phyloP scores from a whole-genome alignment of 1,284 basidiomycete genomes.

The Marasmius oreades region DNA sequence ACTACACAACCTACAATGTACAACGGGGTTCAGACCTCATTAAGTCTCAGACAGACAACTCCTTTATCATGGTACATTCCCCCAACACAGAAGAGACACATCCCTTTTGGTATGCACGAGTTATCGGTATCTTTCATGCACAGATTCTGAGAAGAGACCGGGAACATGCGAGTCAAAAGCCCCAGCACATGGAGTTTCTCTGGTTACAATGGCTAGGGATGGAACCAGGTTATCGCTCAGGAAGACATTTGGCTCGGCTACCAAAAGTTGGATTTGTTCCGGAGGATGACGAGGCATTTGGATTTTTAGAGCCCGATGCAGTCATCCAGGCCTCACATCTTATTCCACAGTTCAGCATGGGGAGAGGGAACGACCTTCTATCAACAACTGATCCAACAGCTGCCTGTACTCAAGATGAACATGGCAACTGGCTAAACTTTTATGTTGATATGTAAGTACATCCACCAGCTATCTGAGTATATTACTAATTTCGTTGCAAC shows the following conservation, averaged over 20 bases:
- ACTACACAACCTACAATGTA: constrained; percentile 29
- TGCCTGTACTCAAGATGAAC: constrained; percentile 10
- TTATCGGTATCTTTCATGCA: constrained; percentile 19
- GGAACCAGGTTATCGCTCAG: neutral
- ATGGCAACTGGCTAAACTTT: constrained; percentile 21
- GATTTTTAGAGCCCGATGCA: constrained; percentile 26
- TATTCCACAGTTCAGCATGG: constrained; percentile 22
- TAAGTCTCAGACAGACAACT: constrained; percentile 15
- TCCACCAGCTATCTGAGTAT: neutral
- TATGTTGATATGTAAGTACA: constrained; percentile 24
- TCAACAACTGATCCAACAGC: constrained; percentile 1
- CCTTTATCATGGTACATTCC: constrained; percentile 18
- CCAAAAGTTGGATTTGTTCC: constrained; percentile 23
- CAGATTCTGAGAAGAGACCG: constrained; percentile 12
- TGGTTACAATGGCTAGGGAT: constrained; percentile 3
- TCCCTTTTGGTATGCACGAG: constrained; percentile 16
- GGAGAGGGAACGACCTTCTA: constrained; percentile 15
- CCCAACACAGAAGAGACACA: constrained; percentile 4
- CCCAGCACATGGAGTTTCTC: constrained; percentile 7
- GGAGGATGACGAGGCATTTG: constrained; percentile 21
- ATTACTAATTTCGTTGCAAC: neutral
- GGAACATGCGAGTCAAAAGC: neutral
- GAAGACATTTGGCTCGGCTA: constrained; percentile 14
- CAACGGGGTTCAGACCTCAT: constrained; percentile 22
- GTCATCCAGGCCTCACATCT: constrained; percentile 24